phyloP scores from a whole-genome alignment of 1,139 yeast genomes.

The Fermentozyma sake region DNA sequence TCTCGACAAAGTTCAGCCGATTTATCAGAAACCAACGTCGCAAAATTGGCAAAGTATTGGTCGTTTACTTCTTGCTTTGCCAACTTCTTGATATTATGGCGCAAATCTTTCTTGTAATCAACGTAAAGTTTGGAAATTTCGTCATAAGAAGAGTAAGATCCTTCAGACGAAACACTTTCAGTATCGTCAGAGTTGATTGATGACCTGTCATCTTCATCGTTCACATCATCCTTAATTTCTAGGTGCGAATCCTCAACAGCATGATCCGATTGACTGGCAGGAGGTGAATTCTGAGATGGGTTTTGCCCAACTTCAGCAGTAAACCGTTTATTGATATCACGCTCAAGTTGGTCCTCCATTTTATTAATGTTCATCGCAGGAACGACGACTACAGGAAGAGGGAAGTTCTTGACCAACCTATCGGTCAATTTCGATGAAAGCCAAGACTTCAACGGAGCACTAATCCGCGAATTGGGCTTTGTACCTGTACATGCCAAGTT shows the following conservation, averaged over 20 bases:
- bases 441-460: conserved; percentile 58
- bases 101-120: conserved; percentile 23
- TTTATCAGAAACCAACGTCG: conserved; percentile 34
- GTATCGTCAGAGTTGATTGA: conserved; percentile 22
- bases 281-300: background rate
- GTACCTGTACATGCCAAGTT: conserved; percentile 60
- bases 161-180: conserved; percentile 12
- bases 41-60: conserved; percentile 27
- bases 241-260: conserved; percentile 34
- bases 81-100: conserved; percentile 14
- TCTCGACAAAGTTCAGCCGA: conserved; percentile 37
- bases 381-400: conserved; percentile 65
- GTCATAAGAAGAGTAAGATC: conserved; percentile 36
- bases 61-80: conserved; percentile 19
- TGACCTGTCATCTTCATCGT: conserved; percentile 11
- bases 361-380: conserved; percentile 60
- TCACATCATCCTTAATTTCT: conserved; percentile 7
- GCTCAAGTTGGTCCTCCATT: conserved; percentile 41
- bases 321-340: conserved; percentile 16
- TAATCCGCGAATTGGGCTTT: conserved; percentile 41
- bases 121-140: conserved; percentile 34
- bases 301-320: background rate
- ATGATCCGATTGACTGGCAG: conserved; percentile 13
- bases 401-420: conserved; percentile 56
- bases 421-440: conserved; percentile 58